Conservation (phyloP, 371 early-diverging fungal genomes). For the Circinella minor region DNA sequence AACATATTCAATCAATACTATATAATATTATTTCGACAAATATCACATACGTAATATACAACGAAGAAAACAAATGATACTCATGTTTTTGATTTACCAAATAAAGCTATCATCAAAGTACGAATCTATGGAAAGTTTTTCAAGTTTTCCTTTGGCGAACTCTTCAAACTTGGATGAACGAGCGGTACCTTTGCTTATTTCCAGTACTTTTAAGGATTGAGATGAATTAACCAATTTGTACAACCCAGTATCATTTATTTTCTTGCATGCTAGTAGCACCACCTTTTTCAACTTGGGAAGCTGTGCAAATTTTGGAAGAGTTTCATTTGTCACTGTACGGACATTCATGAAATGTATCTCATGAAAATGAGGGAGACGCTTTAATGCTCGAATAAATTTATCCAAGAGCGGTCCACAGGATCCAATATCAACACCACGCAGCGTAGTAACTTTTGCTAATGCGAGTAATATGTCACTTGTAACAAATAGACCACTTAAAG, state of each 20-base stretch:
- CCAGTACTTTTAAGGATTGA: neutral
- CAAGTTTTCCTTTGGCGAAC: neutral
- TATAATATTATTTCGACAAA: no score
- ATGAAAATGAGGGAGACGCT: neutral
- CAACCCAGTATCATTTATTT: neutral
- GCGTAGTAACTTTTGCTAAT: neutral
- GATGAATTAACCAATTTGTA: neutral
- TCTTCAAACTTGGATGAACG: neutral
- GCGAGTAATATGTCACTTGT: neutral
- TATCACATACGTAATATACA: no score
- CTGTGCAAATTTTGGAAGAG: neutral
- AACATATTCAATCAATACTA: no score
- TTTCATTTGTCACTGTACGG: neutral
- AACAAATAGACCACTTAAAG: neutral
- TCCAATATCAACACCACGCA: neutral
- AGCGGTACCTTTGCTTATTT: neutral
- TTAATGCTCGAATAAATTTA: neutral
- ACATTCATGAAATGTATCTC: neutral
- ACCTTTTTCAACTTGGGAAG: neutral
- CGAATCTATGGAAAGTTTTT: neutral
- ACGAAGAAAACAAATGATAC: no score
- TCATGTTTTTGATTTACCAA: no score
- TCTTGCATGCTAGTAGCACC: neutral
- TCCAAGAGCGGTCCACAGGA: neutral
- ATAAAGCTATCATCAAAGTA: neutral